Evolutionary conservation across 352 stramenopile genomes (phyloP), one percentile per base, ranked within the genome.

Genomic region (Phytophthora hybrid): DNA sequence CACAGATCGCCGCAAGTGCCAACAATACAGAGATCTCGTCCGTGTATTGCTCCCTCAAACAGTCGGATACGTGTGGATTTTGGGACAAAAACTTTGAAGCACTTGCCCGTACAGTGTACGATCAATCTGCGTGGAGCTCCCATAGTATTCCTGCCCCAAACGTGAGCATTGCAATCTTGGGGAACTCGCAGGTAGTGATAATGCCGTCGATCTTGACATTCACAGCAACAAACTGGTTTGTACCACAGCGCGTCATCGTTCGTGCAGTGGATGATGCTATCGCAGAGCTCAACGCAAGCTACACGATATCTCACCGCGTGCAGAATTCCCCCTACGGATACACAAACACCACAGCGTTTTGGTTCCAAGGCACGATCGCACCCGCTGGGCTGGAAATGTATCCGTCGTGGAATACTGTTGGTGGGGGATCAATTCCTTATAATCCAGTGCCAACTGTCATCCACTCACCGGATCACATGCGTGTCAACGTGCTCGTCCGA

Each of bases 121-220:
- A 82, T 54, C 65, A 73, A 26, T 59, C 47, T 37, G 23, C 52
- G 13, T 69, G 60, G 58, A 65, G 13, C 3, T 31, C 7, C 7
- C 46, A 57, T 21, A 37, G 32, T 10, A 47, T 46, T 14, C 29
- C 59, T 5, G 8, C 58, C n/a, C 58, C 66, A 18, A 88, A 90
- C 46, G 74, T 95, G 11, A 93, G 80, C 34, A 83, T 95, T 14
- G 85, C 81, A 19, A 81, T 93, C 29, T 21, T 88, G 1, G 71
- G 78, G 3, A 87, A 85, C 26, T 71, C 79, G 0, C 84, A 90
- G 31, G 6, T 93, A n/a, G 18, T 16, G 1, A 77, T 93, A 49
- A 80, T 77, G 1, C 88, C 88, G 3, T 81, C 81, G 4, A 57
- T 90, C 5, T 80, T 95, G 39, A 92, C 80, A 1, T 95, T 95